Percentiles rank a stretch among this genome's conserved stretches.
Evolutionary conservation across 2,329 filamentous ascomycete genomes (phyloP).

Genomic region (Curvularia sp.): DNA sequence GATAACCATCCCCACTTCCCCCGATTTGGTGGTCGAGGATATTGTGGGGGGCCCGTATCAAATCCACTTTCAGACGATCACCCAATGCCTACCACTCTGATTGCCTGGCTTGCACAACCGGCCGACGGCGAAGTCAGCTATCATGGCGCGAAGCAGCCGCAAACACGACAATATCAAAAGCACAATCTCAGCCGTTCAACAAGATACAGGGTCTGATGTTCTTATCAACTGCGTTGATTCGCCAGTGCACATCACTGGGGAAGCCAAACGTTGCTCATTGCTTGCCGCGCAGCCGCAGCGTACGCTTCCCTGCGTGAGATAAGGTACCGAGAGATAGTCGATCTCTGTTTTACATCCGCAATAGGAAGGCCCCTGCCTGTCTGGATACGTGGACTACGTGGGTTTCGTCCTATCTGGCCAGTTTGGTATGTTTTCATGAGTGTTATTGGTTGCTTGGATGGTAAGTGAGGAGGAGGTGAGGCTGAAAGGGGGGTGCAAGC

Average conservation of each 20-base stretch:
- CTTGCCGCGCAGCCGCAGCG: conserved; percentile 21
- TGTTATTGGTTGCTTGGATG: conserved; percentile 35
- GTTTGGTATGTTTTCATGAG: background rate
- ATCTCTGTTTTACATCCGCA: conserved; percentile 37
- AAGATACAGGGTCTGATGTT: conserved; percentile 2
- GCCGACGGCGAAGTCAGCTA: conserved; percentile 11
- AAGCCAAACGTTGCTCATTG: conserved; percentile 9
- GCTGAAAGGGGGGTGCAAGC: conserved; percentile 24
- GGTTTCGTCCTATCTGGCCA: conserved; percentile 4
- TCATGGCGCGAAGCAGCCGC: background rate
- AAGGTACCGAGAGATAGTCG: conserved; percentile 28
- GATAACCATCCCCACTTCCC: background rate
- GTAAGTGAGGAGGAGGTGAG: conserved; percentile 16
- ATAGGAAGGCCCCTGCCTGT: conserved; percentile 40
- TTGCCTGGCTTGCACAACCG: background rate
- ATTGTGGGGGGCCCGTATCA: conserved; percentile 12
- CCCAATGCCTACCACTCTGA: background rate
- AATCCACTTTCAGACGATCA: conserved; percentile 1
- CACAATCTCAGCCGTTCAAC: conserved; percentile 5
- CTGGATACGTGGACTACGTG: conserved; percentile 29
- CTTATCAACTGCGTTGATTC: conserved; percentile 8
- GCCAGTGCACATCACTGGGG: background rate
- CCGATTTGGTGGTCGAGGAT: conserved; percentile 1
- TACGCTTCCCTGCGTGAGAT: conserved; percentile 28
- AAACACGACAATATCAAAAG: conserved; percentile 2